Base-by-base conservation (phyloP, 208 protist genomes). In the Jaenimonas drosophilae region DNA sequence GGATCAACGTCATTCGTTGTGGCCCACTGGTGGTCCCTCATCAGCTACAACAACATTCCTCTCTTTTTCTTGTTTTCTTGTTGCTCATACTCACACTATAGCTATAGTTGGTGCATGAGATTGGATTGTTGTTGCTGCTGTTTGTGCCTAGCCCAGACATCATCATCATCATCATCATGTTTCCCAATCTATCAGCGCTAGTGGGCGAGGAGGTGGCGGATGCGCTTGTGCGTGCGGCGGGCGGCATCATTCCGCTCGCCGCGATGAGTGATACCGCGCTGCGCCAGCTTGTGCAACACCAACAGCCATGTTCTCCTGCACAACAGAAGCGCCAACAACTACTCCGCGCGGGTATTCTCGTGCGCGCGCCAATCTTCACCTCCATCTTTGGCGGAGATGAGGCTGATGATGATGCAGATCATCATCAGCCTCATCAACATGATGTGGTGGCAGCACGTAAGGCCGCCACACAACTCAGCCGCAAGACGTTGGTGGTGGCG, bases 361-460 rank as follows among this genome's bases (percentile, higher is more conserved):
- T 73, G 0, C 66, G 69, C 21, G 56, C 84, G 0, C 74, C 76
- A 1, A 30, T 88, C 5, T 89, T 92, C 48, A 43, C 41, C 7
- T 64, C 81, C 25, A 64, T 55, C 27, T 92, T 92, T 32, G 70
- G 63, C n/a, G 51, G 33, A 6, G 70, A 82, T 20, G 72, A 67
- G 20, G 49, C 49, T 21, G 46, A 63, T 38, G 66, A 58, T 20
- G 51, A 64, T 11, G 43, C 66, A n/a, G n/a, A n/a, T n/a, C n/a
- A n/a, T n/a, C n/a, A n/a, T n/a, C n/a, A n/a, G n/a, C n/a, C n/a
- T n/a, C n/a, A n/a, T n/a, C n/a, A n/a, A n/a, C n/a, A n/a, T n/a
- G n/a, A n/a, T n/a, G 7, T 72, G 21, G 70, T 78, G 47, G 66
- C 71, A 3, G 84, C 84, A 19, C 68, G 59, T 34, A 88, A 89